Base-by-base conservation (phyloP, 192 early-diverging fungal species). In the Neocallimastix lanati region DNA sequence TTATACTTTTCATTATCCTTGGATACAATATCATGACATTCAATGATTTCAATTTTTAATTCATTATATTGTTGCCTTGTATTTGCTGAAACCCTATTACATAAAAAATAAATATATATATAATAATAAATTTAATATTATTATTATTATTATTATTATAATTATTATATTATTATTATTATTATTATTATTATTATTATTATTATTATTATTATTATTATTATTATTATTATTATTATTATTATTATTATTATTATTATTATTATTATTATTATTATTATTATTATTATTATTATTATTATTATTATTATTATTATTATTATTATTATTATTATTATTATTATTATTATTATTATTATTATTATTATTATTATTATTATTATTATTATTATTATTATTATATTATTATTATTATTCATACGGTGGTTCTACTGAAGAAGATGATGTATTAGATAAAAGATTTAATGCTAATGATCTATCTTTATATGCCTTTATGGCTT, bases 391-490 rank as follows among this genome's bases (percentile, higher is more conserved):
- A 50, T 50, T 21, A 21, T 50, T 16, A 21, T 13, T 50, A 50
- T 21, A 21, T 50, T 16, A 50, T 11, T n/a, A 25, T 67, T 7
- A 25, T 25, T 67, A 67, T 67, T 67, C 50, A n/a, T 67, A 67
- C 50, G 50, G 50, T 67, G 50, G 50, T n/a, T 67, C 50, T 27
- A 67, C n/a, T 9, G 50, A 2, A 5, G 50, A n/a, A n/a, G 50
- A 67, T 25, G 50, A 67, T 0, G 50, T 67, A 67, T 67, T 67
- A 2, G 50, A 67, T 67, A 67, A 67, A 67, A 67, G 81, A 38
- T 88, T 88, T 40, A 89, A 79, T 2, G 88, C 88, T 12, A 85
- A 79, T 1, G 80, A 83, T 21, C 88, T 80, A 80, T 89, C 88
- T 78, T 89, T 86, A 80, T 84, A 88, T 7, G 88, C 83, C 28